A percentile compares a stretch with the other conserved stretches of the same genome.
phyloP scores from a whole-genome alignment of 371 early-diverging fungal species.

The Dinochytrium kinnereticum region DNA sequence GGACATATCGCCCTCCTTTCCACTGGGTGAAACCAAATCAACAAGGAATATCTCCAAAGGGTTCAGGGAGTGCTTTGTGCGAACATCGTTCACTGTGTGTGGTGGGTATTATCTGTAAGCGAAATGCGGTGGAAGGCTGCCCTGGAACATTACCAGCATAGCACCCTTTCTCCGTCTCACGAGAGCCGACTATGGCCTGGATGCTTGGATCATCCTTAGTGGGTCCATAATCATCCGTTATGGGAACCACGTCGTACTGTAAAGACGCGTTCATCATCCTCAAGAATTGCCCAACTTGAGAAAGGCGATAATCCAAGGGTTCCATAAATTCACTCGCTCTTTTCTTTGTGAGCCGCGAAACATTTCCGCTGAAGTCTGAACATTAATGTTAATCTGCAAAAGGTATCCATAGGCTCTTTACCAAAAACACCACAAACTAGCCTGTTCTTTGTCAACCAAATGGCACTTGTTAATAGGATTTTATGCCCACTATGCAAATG shows the following conservation, averaged over 20 bases:
- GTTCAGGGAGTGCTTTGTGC: constrained; percentile 48
- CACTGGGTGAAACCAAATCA: constrained; percentile 4
- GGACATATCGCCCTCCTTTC: background rate
- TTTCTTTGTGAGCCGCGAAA: constrained; percentile 72
- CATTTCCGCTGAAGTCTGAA: constrained; percentile 6
- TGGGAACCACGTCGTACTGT: constrained; percentile 67
- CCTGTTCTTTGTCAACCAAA: constrained; percentile 63
- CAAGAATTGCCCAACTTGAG: constrained; percentile 66
- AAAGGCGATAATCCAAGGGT: constrained; percentile 67
- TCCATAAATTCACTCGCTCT: constrained; percentile 72
- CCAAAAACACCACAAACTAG: constrained; percentile 81
- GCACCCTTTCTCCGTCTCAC: constrained; percentile 84
- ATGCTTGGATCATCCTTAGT: constrained; percentile 77
- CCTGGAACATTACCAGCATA: constrained; percentile 58
- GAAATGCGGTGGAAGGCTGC: background rate
- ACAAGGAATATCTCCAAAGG: constrained; percentile 53
- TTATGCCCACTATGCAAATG: constrained; percentile 95
- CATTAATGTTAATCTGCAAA: constrained; percentile 4
- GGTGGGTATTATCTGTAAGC: constrained; percentile 55
- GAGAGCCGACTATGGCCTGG: constrained; percentile 84
- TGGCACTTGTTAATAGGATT: constrained; percentile 85
- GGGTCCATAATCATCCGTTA: constrained; percentile 89
- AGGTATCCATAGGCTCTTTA: constrained; percentile 43
- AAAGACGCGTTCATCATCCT: constrained; percentile 53
- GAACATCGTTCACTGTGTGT: constrained; percentile 41